A percentile compares a stretch with the other conserved stretches of the same genome.
phyloP scores from a whole-genome alignment of 2,329 filamentous ascomycete species.

The Fusarium sp. region DNA sequence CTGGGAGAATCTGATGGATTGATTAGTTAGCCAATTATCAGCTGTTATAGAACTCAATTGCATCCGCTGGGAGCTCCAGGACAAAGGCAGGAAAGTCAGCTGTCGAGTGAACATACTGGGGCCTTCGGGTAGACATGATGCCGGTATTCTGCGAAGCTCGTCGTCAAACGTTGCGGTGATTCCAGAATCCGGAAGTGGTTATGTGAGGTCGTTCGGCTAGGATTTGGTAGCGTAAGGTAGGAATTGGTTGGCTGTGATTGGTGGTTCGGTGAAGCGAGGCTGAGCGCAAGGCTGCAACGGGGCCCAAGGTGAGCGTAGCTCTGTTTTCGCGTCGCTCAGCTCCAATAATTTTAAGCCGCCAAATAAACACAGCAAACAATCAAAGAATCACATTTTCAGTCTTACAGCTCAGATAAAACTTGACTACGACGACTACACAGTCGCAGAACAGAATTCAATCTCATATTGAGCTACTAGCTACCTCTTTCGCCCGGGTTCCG shows the following conservation, averaged over 20 bases:
- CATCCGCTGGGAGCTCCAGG: conserved; percentile 1
- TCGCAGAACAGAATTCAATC: not conserved
- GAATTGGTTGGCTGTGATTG: conserved; percentile 55
- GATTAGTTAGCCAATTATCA: conserved; percentile 45
- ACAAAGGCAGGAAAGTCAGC: not conserved
- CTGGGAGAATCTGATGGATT: conserved; percentile 84
- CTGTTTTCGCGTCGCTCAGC: conserved; percentile 46
- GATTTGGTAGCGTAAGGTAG: conserved; percentile 53
- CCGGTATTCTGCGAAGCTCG: conserved; percentile 44
- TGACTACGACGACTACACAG: not conserved
- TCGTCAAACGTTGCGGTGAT: conserved; percentile 43
- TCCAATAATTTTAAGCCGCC: conserved; percentile 43
- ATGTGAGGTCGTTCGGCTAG: conserved; percentile 45
- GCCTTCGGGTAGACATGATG: conserved; percentile 56
- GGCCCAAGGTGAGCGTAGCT: conserved; percentile 24
- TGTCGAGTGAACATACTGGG: conserved; percentile 51
- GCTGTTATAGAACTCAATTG: conserved; percentile 38
- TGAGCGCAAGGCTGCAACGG: conserved; percentile 35
- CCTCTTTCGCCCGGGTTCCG: not conserved
- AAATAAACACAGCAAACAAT: conserved; percentile 39
- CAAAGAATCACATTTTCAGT: conserved; percentile 25
- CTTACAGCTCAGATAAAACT: conserved; percentile 13
- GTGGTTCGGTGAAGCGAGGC: conserved; percentile 47
- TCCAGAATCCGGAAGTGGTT: conserved; percentile 43
- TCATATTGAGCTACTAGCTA: not conserved